A percentile compares a stretch with the other conserved stretches of the same genome.
phyloP scores from a whole-genome alignment of 202 grass and related monocot species.

The Panicum hallii region DNA sequence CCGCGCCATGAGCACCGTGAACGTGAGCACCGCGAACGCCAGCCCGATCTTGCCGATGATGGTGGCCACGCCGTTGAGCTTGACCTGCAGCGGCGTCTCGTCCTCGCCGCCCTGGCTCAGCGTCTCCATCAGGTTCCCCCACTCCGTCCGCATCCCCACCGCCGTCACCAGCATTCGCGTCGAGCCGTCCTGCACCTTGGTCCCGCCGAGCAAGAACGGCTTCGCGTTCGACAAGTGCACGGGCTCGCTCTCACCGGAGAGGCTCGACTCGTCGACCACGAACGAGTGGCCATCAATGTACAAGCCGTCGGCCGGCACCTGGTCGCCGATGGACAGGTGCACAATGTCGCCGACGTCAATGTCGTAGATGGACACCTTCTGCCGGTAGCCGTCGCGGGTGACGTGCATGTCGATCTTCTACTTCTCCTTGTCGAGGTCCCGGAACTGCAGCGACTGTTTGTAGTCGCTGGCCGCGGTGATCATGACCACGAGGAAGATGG shows the following conservation, averaged over 20 bases:
- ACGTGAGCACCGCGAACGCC: constrained; percentile 79
- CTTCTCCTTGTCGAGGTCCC: constrained; percentile 97
- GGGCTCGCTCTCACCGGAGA: constrained; percentile 88
- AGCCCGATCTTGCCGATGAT: constrained; percentile 98
- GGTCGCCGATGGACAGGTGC: constrained; percentile 90
- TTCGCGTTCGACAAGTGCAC: constrained; percentile 65
- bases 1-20: constrained; percentile 70
- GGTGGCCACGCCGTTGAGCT: constrained; percentile 95
- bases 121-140: constrained; percentile 95
- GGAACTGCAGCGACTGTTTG: constrained; percentile 89
- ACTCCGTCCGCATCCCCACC: constrained; percentile 93
- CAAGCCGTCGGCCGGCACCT: constrained; percentile 86
- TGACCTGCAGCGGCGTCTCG: constrained; percentile 96
- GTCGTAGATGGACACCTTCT: constrained; percentile 93
- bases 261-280: constrained; percentile 81
- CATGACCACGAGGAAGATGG: constrained; percentile 73
- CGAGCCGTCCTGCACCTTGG: constrained; percentile 95
- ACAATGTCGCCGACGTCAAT: constrained; percentile 86
- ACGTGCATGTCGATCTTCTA: constrained; percentile 95
- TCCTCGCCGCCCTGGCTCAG: constrained; percentile 84
- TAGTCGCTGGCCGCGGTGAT: constrained; percentile 94
- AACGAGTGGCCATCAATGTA: constrained; percentile 83
- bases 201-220: constrained; percentile 84
- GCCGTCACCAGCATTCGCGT: constrained; percentile 87
- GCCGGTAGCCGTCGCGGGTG: constrained; percentile 78